A percentile compares a stretch with the other conserved stretches of the same genome.
Conservation (phyloP, 441 rosid genomes). For the Syzygium syzygioides region DNA sequence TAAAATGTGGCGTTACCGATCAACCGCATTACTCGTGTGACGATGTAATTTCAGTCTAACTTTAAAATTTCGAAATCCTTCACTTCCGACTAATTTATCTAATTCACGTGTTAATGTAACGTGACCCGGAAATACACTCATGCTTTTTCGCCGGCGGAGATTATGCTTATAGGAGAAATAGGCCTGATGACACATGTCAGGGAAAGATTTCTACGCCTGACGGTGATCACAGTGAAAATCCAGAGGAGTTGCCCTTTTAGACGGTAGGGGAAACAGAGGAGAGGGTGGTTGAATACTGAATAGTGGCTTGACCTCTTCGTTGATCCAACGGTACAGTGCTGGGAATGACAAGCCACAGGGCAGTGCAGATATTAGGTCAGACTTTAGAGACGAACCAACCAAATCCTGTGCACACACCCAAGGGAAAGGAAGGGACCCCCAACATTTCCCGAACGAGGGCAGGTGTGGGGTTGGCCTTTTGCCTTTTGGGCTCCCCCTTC, state of each 20-base stretch:
- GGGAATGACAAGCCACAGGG: background rate
- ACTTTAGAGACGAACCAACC: background rate
- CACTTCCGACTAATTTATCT: too few relatives aligned
- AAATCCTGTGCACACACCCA: background rate
- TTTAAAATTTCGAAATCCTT: background rate
- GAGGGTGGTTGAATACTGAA: background rate
- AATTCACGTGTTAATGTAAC: background rate
- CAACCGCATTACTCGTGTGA: background rate
- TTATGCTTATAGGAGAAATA: background rate
- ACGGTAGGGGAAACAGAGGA: background rate
- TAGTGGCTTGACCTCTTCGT: background rate
- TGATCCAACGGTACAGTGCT: background rate
- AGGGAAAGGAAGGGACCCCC: background rate
- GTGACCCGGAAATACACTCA: background rate
- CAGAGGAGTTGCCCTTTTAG: background rate
- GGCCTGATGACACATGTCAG: background rate
- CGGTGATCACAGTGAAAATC: background rate
- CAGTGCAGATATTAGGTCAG: background rate
- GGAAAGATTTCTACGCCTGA: background rate
- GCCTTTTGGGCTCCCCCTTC: background rate
- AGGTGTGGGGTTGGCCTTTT: background rate
- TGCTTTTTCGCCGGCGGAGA: background rate
- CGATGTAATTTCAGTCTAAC: background rate
- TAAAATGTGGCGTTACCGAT: too few relatives aligned
- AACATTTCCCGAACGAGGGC: background rate